phyloP scores from a whole-genome alignment of 108 stramenopile genomes.

The Cylindrotheca fusiformis region DNA sequence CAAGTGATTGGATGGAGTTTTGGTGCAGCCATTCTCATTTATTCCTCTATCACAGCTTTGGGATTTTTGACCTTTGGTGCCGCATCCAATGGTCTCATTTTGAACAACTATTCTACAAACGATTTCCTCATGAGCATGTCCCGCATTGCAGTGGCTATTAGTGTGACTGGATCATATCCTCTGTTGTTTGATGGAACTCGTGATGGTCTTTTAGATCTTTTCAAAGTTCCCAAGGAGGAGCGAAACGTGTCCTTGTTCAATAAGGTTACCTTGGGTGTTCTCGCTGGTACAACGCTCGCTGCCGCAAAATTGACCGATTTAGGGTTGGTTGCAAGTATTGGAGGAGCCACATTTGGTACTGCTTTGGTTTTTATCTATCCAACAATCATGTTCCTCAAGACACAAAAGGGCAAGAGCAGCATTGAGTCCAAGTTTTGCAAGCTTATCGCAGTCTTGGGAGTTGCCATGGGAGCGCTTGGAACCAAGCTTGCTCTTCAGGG shows the following conservation, averaged over 20 bases:
- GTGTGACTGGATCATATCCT: conserved; percentile 79
- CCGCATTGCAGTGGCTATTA: conserved; percentile 86
- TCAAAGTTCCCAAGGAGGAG: conserved; percentile 58
- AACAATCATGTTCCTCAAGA: conserved; percentile 72
- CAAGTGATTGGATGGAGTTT: conserved; percentile 82
- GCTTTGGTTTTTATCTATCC: conserved; percentile 90
- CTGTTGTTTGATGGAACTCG: conserved; percentile 73
- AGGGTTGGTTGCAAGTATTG: conserved; percentile 83
- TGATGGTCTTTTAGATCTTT: conserved; percentile 80
- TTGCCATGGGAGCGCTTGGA: conserved; percentile 75
- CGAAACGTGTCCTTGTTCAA: conserved; percentile 62
- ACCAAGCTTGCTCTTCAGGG: conserved; percentile 49
- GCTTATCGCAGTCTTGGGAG: conserved; percentile 64
- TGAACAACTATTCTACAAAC: conserved; percentile 92
- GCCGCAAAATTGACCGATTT: conserved; percentile 78
- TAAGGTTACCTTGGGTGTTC: conserved; percentile 58
- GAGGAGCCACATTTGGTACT: conserved; percentile 92
- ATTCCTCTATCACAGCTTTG: conserved; percentile 70
- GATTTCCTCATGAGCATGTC: conserved; percentile 88
- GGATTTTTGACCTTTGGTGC: conserved; percentile 94
- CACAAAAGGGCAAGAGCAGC: conserved; percentile 46
- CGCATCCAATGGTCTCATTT: conserved; percentile 83
- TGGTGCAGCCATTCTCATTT: conserved; percentile 66
- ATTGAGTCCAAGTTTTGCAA: conserved; percentile 60
- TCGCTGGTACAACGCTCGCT: conserved; percentile 56